A percentile compares a stretch with the other conserved stretches of the same genome.
Conservation (phyloP, 1,284 basidiomycete genomes). For the Wallemia ichthyophaga region DNA sequence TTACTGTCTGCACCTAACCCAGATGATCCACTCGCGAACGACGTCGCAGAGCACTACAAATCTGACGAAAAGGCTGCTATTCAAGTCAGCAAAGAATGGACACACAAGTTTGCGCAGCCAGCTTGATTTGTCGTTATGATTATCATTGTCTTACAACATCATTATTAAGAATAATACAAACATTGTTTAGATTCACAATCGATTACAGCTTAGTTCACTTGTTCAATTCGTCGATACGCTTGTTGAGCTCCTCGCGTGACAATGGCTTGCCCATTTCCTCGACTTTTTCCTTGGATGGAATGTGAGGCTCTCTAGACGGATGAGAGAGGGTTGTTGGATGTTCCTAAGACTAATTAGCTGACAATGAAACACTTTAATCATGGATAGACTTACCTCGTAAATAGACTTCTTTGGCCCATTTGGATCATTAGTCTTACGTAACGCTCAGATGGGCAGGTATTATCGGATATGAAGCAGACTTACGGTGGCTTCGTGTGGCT, state of each 20-base stretch:
- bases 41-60: slow-evolving; percentile 91
- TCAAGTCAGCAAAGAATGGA: slow-evolving; percentile 72
- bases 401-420: not conserved
- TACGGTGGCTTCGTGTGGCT: not conserved
- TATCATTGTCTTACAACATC: no score
- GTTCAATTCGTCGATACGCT: not conserved
- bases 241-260: not conserved
- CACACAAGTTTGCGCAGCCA: slow-evolving; percentile 36
- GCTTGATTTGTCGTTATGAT: not conserved
- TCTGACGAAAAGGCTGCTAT: slow-evolving; percentile 79
- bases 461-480: not conserved
- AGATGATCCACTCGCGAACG: slow-evolving; percentile 85
- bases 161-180: no score
- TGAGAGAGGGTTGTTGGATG: not conserved
- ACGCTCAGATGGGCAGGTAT: not conserved
- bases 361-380: not conserved
- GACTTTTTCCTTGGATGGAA: not conserved
- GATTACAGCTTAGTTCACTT: not conserved
- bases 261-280: not conserved
- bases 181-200: no score
- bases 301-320: not conserved
- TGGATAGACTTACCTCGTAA: not conserved
- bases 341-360: not conserved
- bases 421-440: not conserved
- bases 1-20: slow-evolving; percentile 86